Percentiles rank a stretch among this genome's conserved stretches.
These are phyloP conservation scores for Cunninghamia lanceolata DNA, from an alignment of 75 land plant species.

Conservation along the genomic window DNA sequence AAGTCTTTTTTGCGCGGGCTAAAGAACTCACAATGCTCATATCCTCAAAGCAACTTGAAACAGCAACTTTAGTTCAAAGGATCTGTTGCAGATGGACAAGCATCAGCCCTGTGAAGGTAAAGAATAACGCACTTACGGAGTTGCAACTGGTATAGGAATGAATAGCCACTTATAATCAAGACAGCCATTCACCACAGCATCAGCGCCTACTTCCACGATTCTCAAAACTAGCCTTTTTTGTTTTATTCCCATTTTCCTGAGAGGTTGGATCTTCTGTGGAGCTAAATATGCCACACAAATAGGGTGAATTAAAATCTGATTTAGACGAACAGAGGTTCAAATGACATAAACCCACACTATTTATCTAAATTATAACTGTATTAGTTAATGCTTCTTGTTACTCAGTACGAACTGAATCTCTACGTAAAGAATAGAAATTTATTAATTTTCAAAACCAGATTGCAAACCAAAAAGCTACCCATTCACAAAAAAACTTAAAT, in stretches of 20 bases:
- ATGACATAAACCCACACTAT: neutral
- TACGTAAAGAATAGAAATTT: neutral
- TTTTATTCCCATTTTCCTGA: slow-evolving; percentile 20
- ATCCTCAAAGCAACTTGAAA: neutral
- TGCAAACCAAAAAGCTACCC: neutral
- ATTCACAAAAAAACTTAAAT: no score
- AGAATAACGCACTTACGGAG: neutral
- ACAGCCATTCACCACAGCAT: neutral
- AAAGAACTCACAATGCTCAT: slow-evolving; percentile 10
- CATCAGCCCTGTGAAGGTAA: neutral
- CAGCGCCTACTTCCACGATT: slow-evolving; percentile 16
- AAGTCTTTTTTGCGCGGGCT: neutral
- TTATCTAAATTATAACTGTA: neutral
- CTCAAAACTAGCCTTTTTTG: slow-evolving; percentile 22
- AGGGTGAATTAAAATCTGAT: neutral
- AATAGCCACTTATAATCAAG: neutral
- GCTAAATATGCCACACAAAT: slow-evolving; percentile 11
- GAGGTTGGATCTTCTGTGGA: slow-evolving; percentile 14
- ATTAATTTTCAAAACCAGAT: neutral
- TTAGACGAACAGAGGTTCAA: neutral
- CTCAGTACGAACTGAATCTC: neutral
- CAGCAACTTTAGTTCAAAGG: slow-evolving; percentile 1
- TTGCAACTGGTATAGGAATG: neutral
- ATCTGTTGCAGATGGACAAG: neutral
- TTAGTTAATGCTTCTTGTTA: neutral